Conservation (phyloP, 139 green algal species). For the Coelastrella sp. region DNA sequence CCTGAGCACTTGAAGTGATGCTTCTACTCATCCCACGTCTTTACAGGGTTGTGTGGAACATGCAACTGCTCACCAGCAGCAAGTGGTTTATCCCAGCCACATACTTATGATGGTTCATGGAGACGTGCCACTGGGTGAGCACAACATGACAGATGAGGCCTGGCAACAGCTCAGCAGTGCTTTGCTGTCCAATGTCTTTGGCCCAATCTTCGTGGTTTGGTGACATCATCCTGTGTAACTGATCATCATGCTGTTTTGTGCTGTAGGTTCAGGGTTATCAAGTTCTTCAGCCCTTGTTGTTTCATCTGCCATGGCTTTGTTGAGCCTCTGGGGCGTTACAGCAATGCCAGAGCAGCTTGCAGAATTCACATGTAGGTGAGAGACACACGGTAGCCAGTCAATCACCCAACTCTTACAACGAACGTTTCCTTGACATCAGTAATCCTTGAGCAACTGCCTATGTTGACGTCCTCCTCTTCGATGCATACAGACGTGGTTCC, state of each 20-base stretch:
- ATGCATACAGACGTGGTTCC: no score
- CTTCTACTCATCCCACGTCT: no score
- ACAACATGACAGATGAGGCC: neutral
- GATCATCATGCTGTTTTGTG: no score
- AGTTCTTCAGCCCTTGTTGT: slow-evolving; percentile 87
- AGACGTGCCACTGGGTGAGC: slow-evolving; percentile 3
- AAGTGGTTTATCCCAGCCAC: neutral
- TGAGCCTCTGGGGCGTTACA: slow-evolving; percentile 59
- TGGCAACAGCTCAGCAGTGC: neutral
- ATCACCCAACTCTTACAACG: no score
- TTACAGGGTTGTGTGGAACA: slow-evolving; percentile 24
- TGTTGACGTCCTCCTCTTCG: no score
- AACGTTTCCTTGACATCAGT: no score
- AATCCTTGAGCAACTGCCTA: no score
- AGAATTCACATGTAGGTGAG: slow-evolving; percentile 76
- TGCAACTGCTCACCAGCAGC: neutral
- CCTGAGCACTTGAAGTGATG: no score
- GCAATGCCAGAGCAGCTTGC: slow-evolving; percentile 71
- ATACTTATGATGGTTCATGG: slow-evolving; percentile 22
- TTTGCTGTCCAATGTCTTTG: no score
- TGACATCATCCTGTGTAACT: no score
- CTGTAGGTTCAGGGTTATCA: slow-evolving; percentile 82
- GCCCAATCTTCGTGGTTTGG: neutral
- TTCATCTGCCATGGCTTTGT: slow-evolving; percentile 76
- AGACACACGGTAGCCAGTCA: no score